A percentile compares a stretch with the other conserved stretches of the same genome.
phyloP scores from a whole-genome alignment of 169 alveolate species.

The Cryptosporidium sp. region DNA sequence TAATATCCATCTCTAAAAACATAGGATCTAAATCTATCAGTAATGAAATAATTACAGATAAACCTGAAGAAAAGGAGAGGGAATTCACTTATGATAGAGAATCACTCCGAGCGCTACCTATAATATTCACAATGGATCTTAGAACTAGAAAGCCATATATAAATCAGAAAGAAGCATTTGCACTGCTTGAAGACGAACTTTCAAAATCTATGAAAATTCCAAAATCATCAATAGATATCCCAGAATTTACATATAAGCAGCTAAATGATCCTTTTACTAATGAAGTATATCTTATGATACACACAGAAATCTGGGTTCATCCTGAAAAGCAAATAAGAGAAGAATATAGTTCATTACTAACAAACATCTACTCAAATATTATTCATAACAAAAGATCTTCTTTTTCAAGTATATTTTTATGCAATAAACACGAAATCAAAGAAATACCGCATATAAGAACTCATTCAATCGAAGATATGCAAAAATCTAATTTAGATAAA shows the following conservation, averaged over 20 bases:
- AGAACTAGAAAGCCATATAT: conserved; percentile 33
- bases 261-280: conserved; percentile 27
- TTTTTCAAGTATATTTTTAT: conserved; percentile 46
- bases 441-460: conserved; percentile 30
- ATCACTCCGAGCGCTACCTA: conserved; percentile 1
- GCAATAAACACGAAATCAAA: conserved; percentile 40
- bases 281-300: conserved; percentile 8
- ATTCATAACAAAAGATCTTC: conserved; percentile 42
- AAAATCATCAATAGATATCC: conserved; percentile 38
- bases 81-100: neutral
- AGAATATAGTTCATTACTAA: conserved; percentile 30
- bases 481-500: neutral
- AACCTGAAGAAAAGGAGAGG: neutral
- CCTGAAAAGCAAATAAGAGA: conserved; percentile 35
- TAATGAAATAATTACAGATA: conserved; percentile 17
- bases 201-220: conserved; percentile 38
- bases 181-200: conserved; percentile 45
- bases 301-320: conserved; percentile 65
- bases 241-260: conserved; percentile 62
- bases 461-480: neutral
- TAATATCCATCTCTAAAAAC: conserved; percentile 31
- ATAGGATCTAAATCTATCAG: conserved; percentile 42
- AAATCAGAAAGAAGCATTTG: conserved; percentile 45
- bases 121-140: conserved; percentile 51
- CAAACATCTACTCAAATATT: conserved; percentile 41